These are phyloP conservation scores for Pezicula radicicola DNA, from an alignment of 2,329 filamentous ascomycete genomes.

Conservation along the genomic window DNA sequence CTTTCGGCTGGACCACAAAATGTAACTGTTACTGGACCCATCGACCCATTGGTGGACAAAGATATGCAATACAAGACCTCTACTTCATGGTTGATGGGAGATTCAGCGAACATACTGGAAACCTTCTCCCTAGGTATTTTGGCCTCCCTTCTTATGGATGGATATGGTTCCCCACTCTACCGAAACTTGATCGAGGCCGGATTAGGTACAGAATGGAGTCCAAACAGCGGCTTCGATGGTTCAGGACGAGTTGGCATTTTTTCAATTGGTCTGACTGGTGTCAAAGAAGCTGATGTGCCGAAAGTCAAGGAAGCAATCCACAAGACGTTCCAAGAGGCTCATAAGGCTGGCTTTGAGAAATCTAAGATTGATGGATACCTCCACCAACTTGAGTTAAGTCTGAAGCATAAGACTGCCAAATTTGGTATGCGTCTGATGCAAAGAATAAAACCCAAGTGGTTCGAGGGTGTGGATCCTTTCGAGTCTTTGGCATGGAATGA, in stretches of 20 bases:
- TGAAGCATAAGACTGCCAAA: constrained; percentile 95
- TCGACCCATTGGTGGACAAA: constrained; percentile 81
- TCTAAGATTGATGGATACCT: constrained; percentile 91
- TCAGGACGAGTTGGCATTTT: constrained; percentile 78
- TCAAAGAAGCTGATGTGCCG: constrained; percentile 74
- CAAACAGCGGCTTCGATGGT: constrained; percentile 88
- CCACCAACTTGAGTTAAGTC: constrained; percentile 86
- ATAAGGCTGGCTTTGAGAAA: constrained; percentile 77
- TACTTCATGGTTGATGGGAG: constrained; percentile 85
- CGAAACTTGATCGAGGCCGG: constrained; percentile 84
- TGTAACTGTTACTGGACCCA: constrained; percentile 73
- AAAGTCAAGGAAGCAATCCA: constrained; percentile 74
- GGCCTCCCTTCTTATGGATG: constrained; percentile 82
- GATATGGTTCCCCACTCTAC: constrained; percentile 93
- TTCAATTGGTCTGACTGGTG: constrained; percentile 87
- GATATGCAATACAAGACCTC: constrained; percentile 94
- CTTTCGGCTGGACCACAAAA: constrained; percentile 64
- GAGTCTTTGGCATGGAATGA: constrained; percentile 90
- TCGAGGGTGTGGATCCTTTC: constrained; percentile 91
- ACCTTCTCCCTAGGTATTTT: constrained; percentile 83
- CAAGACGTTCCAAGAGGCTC: constrained; percentile 66
- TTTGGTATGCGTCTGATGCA: constrained; percentile 93
- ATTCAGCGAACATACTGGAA: constrained; percentile 79
- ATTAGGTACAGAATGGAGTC: constrained; percentile 88
- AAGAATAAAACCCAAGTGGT: constrained; percentile 87